Conservation (phyloP, 768 basidiomycete genomes). For the Collybiopsis luxurians region DNA sequence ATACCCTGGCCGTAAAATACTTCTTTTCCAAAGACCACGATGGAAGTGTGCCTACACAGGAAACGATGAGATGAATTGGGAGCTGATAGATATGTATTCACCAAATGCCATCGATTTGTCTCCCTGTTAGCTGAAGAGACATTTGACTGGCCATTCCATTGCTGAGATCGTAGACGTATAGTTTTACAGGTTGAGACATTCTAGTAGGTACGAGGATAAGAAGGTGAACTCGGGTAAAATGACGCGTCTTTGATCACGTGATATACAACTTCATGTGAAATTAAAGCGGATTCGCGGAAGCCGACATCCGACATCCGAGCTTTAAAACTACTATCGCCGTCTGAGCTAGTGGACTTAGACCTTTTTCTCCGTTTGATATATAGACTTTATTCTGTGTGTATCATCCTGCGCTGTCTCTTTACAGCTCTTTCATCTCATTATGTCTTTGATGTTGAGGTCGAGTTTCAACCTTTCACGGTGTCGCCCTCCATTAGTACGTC, state of each 20-base stretch:
- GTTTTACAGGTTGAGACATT: constrained; percentile 54
- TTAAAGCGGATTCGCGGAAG: not conserved
- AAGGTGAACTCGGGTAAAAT: not conserved
- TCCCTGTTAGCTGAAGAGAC: constrained; percentile 78
- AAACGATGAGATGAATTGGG: not conserved
- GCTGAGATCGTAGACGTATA: constrained; percentile 92
- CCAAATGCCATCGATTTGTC: constrained; percentile 95
- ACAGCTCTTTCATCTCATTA: not conserved
- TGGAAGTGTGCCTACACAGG: constrained; percentile 74
- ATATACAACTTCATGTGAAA: not conserved
- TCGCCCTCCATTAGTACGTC: constrained; percentile 4
- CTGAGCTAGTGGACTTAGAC: too few relatives aligned
- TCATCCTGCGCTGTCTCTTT: too few relatives aligned
- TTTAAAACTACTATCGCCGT: too few relatives aligned
- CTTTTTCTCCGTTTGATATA: too few relatives aligned
- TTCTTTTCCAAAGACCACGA: constrained; percentile 85
- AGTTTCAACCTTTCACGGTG: not conserved
- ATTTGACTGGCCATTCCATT: constrained; percentile 80
- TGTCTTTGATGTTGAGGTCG: constrained; percentile 5
- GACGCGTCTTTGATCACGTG: not conserved
- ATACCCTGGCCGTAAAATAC: constrained; percentile 93
- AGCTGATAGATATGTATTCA: constrained; percentile 29
- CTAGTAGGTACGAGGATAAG: not conserved
- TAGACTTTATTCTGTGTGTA: too few relatives aligned
- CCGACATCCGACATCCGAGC: too few relatives aligned